Percentiles rank a stretch among this genome's conserved stretches.
Conservation (phyloP, 768 basidiomycete genomes). For the Lentinus tigrinus region DNA sequence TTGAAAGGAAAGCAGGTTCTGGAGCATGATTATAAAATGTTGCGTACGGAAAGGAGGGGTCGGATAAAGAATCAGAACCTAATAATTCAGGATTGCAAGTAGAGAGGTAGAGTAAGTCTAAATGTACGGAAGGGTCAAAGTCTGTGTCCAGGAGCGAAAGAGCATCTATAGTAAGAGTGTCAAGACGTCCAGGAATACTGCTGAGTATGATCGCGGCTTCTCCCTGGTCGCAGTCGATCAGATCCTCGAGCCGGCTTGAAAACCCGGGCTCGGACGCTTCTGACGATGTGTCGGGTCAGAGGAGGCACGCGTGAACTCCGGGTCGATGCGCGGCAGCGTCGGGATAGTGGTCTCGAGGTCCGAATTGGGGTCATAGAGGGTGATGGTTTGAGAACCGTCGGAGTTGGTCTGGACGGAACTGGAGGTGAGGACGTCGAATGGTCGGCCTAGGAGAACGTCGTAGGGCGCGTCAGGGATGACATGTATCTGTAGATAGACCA, state of each 20-base stretch:
- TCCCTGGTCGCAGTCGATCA: conserved; percentile 9
- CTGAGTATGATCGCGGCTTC: conserved; percentile 7
- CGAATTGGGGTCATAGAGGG: conserved; percentile 7
- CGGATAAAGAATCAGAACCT: neutral
- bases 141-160: neutral
- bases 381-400: conserved; percentile 2
- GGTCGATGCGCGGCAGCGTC: neutral
- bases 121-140: neutral
- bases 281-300: neutral
- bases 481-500: conserved; percentile 8
- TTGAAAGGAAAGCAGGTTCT: neutral
- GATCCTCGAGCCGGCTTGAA: conserved; percentile 13
- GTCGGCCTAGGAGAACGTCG: conserved; percentile 10
- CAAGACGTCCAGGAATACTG: neutral
- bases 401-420: neutral
- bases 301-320: neutral
- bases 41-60: conserved; percentile 6
- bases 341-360: neutral
- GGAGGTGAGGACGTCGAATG: conserved; percentile 7
- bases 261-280: neutral
- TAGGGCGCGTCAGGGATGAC: conserved; percentile 7
- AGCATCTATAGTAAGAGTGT: conserved; percentile 1
- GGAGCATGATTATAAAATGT: neutral
- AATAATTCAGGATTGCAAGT: neutral
- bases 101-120: conserved; percentile 6